Percentiles rank a stretch among this genome's conserved stretches.
phyloP scores from a whole-genome alignment of 2,329 filamentous ascomycete genomes.

The Chaetomiaceae sp. region DNA sequence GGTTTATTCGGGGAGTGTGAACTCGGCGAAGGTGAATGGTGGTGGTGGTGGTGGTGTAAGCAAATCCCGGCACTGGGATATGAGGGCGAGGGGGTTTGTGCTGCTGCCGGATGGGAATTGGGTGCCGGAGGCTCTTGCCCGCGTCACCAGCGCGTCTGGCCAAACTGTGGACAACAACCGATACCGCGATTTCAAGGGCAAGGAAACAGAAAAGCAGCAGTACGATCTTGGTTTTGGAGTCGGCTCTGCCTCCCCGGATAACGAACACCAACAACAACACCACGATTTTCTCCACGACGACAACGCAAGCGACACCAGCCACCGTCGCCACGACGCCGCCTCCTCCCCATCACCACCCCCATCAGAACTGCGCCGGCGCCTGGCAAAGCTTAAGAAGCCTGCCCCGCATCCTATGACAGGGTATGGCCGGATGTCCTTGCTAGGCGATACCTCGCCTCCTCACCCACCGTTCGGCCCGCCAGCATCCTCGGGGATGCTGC shows the following conservation, averaged over 20 bases:
- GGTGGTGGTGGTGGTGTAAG: constrained; percentile 13
- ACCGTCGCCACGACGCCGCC: not conserved
- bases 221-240: not conserved
- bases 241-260: not conserved
- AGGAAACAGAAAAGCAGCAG: too few species aligned
- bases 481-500: not conserved
- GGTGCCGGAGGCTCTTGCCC: constrained; percentile 47
- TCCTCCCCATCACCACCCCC: constrained; percentile 7
- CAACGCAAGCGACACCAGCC: not conserved
- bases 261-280: not conserved
- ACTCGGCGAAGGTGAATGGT: not conserved
- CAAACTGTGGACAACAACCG: too few species aligned
- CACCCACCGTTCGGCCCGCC: not conserved
- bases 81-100: constrained; percentile 37
- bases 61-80: constrained; percentile 37
- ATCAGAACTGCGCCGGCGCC: constrained; percentile 8
- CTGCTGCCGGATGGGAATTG: constrained; percentile 51
- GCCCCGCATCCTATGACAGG: not conserved
- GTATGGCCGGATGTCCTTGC: not conserved
- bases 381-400: constrained; percentile 14
- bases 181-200: too few species aligned
- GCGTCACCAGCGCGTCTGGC: not conserved
- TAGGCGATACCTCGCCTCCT: not conserved
- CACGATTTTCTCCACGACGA: not conserved
- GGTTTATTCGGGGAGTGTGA: not conserved